These are phyloP conservation scores for Gaeumannomyces sp. DNA, from an alignment of 2,329 filamentous ascomycete genomes.

Conservation along the genomic window DNA sequence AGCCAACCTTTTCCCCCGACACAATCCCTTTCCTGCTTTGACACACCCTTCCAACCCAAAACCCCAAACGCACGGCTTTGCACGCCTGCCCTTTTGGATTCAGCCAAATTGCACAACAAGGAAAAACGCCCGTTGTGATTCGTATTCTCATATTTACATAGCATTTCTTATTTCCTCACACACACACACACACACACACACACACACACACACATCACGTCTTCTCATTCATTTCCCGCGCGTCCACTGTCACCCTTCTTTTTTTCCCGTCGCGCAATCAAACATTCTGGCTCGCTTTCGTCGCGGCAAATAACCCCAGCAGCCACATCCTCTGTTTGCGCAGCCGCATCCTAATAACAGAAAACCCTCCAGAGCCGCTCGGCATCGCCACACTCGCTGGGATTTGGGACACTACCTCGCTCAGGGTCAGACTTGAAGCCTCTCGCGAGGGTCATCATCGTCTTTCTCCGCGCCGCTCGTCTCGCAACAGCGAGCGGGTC, in stretches of 20 bases:
- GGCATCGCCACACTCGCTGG: not conserved
- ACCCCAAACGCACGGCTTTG: not conserved
- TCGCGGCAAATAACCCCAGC: not conserved
- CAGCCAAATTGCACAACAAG: not conserved
- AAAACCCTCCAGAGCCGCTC: not conserved
- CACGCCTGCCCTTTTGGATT: not conserved
- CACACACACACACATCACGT: too few relatives aligned
- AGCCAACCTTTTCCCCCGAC: slow-evolving; percentile 1
- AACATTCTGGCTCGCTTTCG: not conserved
- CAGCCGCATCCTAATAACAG: not conserved
- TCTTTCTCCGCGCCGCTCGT: not conserved
- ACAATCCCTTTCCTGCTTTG: not conserved
- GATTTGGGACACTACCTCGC: too few relatives aligned
- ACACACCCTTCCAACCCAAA: not conserved
- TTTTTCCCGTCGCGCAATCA: not conserved
- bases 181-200: not conserved
- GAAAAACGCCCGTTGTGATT: not conserved
- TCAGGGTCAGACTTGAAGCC: not conserved
- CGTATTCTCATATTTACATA: not conserved
- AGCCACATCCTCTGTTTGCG: not conserved
- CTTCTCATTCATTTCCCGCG: not conserved
- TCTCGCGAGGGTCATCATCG: too few relatives aligned
- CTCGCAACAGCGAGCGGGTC: not conserved
- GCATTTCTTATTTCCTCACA: too few relatives aligned
- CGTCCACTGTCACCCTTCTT: not conserved